Conservation (phyloP, 2,329 filamentous ascomycete genomes). For the Neoarthrinium moseri region DNA sequence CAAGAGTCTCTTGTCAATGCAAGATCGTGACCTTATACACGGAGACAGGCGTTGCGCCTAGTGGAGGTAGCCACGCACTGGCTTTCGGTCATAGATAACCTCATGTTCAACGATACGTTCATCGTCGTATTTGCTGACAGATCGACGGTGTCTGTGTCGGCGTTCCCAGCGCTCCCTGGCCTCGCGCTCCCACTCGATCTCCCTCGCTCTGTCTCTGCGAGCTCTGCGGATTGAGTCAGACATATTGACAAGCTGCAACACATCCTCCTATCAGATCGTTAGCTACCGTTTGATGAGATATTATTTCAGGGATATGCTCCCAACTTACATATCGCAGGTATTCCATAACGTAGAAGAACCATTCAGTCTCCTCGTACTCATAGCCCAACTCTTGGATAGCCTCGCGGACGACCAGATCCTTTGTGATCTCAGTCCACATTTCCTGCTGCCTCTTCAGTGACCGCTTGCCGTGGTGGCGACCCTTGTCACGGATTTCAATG, state of each 20-base stretch:
- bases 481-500: conserved; percentile 37
- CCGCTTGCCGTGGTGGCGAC: conserved; percentile 22
- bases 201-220: conserved; percentile 50
- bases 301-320: neutral
- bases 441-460: conserved; percentile 51
- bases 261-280: conserved; percentile 66
- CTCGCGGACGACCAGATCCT: conserved; percentile 82
- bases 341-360: conserved; percentile 89
- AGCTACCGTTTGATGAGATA: conserved; percentile 16
- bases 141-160: conserved; percentile 33
- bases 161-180: conserved; percentile 51
- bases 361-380: conserved; percentile 85
- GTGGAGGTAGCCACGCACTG: conserved; percentile 24
- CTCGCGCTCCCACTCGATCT: conserved; percentile 59
- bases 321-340: conserved; percentile 81
- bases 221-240: conserved; percentile 77
- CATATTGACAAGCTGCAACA: conserved; percentile 77
- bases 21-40: too few species aligned
- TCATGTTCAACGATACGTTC: conserved; percentile 68
- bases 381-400: conserved; percentile 85
- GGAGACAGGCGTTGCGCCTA: too few species aligned
- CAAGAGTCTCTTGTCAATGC: too few species aligned
- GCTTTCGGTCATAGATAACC: conserved; percentile 57
- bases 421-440: conserved; percentile 97
- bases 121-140: conserved; percentile 49